Percentiles rank a stretch among this genome's conserved stretches.
Evolutionary conservation across 169 alveolate species (phyloP).

Genomic region (Besnoitia besnoiti): DNA sequence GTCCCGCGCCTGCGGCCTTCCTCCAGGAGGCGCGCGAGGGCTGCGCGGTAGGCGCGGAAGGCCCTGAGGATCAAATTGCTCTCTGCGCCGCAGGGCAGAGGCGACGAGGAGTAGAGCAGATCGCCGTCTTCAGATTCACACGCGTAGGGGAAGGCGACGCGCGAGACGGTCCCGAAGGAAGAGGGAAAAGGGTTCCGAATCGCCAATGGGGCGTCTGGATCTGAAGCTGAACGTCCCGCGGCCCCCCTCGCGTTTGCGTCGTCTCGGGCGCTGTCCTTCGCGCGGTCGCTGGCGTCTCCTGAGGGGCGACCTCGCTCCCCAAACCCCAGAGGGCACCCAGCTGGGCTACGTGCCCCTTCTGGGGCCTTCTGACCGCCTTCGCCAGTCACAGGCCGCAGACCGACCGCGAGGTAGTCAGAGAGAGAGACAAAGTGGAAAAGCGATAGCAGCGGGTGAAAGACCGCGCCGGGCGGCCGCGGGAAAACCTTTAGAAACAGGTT

Average conservation of each 20-base stretch:
- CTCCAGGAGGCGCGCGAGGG: not conserved
- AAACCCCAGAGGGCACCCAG: no score
- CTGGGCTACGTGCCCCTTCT: no score
- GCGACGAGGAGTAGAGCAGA: conserved; percentile 16
- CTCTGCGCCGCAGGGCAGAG: conserved; percentile 20
- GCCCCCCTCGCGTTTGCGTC: not conserved
- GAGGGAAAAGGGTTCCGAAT: conserved; percentile 18
- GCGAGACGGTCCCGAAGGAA: not conserved
- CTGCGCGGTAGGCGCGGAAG: not conserved
- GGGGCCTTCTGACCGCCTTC: no score
- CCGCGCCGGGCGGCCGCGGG: conserved; percentile 9
- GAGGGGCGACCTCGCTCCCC: not conserved
- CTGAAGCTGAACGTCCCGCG: not conserved
- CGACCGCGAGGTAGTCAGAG: conserved; percentile 31
- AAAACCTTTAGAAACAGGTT: conserved; percentile 40
- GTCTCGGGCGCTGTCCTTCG: not conserved
- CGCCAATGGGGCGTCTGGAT: not conserved
- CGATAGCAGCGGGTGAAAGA: conserved; percentile 41
- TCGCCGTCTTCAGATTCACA: conserved; percentile 31
- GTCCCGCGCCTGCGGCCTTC: not conserved
- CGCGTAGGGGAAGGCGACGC: not conserved
- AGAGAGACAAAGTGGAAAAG: conserved; percentile 48
- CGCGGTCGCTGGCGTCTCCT: not conserved
- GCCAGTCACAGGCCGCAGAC: not conserved
- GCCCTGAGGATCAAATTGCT: conserved; percentile 52